Evolutionary conservation across 345 rosid species (phyloP).

Genomic region (Eucalyptus cloeziana): DNA sequence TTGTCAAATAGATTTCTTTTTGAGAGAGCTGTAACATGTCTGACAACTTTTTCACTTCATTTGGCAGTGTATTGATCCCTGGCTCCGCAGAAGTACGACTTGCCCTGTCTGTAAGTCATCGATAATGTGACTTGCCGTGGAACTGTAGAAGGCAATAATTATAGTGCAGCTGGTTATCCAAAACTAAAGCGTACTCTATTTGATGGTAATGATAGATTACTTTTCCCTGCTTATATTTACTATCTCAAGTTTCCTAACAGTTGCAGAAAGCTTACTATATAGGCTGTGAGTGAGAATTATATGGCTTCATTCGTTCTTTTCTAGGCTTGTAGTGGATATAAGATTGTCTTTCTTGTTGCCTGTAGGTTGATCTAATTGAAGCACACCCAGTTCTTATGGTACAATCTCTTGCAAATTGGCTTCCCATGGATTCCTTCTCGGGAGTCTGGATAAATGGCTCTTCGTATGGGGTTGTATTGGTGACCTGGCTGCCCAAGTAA

Average conservation of each 20-base stretch:
- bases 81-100: constrained; percentile 66
- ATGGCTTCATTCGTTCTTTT: neutral
- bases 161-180: neutral
- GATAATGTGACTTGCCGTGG: constrained; percentile 18
- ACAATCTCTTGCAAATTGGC: neutral
- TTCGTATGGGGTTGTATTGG: neutral
- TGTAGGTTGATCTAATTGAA: neutral
- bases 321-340: neutral
- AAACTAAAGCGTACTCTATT: neutral
- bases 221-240: neutral
- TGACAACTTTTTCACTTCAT: neutral
- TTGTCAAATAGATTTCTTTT: neutral
- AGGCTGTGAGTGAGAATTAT: neutral
- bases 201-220: neutral
- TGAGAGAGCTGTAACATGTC: neutral
- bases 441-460: neutral
- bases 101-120: constrained; percentile 94
- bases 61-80: constrained; percentile 89
- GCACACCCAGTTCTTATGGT: neutral
- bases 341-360: neutral
- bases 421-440: neutral
- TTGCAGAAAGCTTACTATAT: neutral
- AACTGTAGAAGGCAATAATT: neutral
- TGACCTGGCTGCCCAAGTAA: neutral
- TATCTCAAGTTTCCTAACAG: neutral